A percentile compares a stretch with the other conserved stretches of the same genome.
These are phyloP conservation scores for Paraconiothyrium brasiliense DNA, from an alignment of 2,329 filamentous ascomycete species.

Conservation along the genomic window DNA sequence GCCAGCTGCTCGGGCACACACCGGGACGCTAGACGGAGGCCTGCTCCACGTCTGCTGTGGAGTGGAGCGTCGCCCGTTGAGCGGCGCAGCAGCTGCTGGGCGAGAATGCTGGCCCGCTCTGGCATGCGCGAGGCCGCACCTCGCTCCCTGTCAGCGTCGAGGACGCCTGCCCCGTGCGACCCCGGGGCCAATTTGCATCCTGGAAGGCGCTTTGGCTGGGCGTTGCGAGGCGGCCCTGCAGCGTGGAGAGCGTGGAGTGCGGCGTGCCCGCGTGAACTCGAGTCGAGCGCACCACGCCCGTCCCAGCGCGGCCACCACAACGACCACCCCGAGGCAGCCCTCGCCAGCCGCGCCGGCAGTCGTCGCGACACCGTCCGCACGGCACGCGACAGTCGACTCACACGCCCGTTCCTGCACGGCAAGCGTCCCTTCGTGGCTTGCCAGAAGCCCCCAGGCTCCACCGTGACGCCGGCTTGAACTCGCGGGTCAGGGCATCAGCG, in stretches of 20 bases:
- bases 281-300: neutral
- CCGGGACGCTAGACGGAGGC: neutral
- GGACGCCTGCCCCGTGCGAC: slow-evolving; percentile 37
- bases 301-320: neutral
- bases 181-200: slow-evolving; percentile 24
- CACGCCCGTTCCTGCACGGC: neutral
- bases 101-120: slow-evolving; percentile 29
- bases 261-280: neutral
- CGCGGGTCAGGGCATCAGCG: slow-evolving; percentile 11
- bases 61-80: slow-evolving; percentile 7
- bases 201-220: slow-evolving; percentile 17
- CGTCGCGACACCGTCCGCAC: neutral
- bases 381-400: neutral
- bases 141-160: slow-evolving; percentile 20
- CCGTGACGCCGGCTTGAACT: slow-evolving; percentile 10
- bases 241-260: slow-evolving; percentile 17
- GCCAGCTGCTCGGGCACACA: neutral
- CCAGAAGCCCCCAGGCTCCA: neutral
- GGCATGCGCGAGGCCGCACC: slow-evolving; percentile 27
- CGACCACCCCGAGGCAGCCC: neutral
- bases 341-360: neutral
- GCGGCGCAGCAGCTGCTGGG: slow-evolving; percentile 1
- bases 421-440: neutral
- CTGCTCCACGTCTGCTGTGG: neutral
- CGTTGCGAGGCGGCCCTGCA: slow-evolving; percentile 8